These are phyloP conservation scores for Tulasnella sp. DNA, from an alignment of 768 basidiomycete species.

Conservation along the genomic window DNA sequence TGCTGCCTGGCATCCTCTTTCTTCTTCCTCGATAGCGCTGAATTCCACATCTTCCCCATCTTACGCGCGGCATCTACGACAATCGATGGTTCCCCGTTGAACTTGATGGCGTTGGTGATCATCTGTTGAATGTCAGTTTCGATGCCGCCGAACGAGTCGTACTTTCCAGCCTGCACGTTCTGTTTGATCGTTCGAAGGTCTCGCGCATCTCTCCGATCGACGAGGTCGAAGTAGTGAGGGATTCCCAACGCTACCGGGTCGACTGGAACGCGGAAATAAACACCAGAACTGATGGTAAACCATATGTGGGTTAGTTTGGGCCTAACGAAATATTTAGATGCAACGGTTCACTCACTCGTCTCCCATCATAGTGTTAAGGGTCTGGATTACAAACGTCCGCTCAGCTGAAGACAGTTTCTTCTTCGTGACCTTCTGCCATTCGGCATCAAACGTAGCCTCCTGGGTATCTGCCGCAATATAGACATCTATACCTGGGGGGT, in stretches of 20 bases:
- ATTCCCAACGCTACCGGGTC: conserved; percentile 75
- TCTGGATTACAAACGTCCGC: conserved; percentile 61
- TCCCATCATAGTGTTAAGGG: conserved; percentile 57
- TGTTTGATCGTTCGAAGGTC: conserved; percentile 73
- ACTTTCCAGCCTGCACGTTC: conserved; percentile 74
- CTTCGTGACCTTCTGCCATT: conserved; percentile 72
- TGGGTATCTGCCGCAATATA: conserved; percentile 57
- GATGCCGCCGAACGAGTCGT: conserved; percentile 63
- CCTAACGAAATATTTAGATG: background rate
- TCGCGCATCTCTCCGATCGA: conserved; percentile 74
- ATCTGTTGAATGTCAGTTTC: conserved; percentile 81
- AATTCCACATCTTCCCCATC: conserved; percentile 32
- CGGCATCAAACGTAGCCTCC: conserved; percentile 67
- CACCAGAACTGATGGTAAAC: conserved; percentile 8
- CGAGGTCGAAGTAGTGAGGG: conserved; percentile 79
- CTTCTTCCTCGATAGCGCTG: conserved; percentile 51
- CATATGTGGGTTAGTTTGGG: conserved; percentile 2
- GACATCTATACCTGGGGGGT: conserved; percentile 69
- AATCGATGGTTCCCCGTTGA: conserved; percentile 75
- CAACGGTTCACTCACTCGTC: conserved; percentile 43
- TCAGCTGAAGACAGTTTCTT: conserved; percentile 65
- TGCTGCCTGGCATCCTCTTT: conserved; percentile 39
- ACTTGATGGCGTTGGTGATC: conserved; percentile 76
- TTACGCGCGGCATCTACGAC: conserved; percentile 53
- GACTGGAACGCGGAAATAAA: conserved; percentile 70